phyloP scores from a whole-genome alignment of 352 stramenopile genomes.

The Phytophthora pistaciae region DNA sequence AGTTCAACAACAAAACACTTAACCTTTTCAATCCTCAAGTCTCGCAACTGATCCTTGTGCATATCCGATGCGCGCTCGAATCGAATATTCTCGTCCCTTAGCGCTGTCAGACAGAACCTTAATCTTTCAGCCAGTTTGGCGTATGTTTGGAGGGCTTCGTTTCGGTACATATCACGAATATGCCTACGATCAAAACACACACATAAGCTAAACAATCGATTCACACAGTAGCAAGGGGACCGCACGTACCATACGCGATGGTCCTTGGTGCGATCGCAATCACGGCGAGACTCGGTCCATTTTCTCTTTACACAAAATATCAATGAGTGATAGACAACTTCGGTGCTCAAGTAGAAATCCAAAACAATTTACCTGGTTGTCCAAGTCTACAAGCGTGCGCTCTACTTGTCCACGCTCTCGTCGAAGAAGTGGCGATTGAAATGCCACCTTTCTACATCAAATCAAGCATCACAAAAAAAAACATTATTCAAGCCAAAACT shows the following conservation, averaged over 20 bases:
- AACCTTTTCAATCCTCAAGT: slow-evolving; percentile 38
- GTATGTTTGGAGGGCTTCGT: slow-evolving; percentile 22
- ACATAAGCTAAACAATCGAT: not conserved
- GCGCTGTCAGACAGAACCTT: slow-evolving; percentile 5
- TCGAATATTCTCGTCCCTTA: slow-evolving; percentile 10
- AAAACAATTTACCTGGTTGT: slow-evolving; percentile 23
- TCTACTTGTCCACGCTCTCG: slow-evolving; percentile 27
- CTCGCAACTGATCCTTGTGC: slow-evolving; percentile 9
- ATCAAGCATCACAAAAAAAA: not conserved
- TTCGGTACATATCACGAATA: slow-evolving; percentile 33
- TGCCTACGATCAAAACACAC: slow-evolving; percentile 17
- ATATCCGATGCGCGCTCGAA: not conserved
- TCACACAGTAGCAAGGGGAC: not conserved
- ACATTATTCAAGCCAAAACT: not conserved
- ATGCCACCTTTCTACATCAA: slow-evolving; percentile 8
- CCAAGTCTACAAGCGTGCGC: slow-evolving; percentile 21
- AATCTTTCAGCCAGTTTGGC: slow-evolving; percentile 17
- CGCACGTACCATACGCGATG: slow-evolving; percentile 35
- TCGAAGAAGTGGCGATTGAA: slow-evolving; percentile 11
- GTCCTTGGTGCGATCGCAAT: slow-evolving; percentile 25
- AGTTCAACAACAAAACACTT: not conserved
- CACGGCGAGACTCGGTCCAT: slow-evolving; percentile 33
- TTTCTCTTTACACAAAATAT: slow-evolving; percentile 13
- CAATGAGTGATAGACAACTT: not conserved
- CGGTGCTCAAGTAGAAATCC: not conserved